Conservation (phyloP, 345 rosid genomes). For the Trapa incisa region DNA sequence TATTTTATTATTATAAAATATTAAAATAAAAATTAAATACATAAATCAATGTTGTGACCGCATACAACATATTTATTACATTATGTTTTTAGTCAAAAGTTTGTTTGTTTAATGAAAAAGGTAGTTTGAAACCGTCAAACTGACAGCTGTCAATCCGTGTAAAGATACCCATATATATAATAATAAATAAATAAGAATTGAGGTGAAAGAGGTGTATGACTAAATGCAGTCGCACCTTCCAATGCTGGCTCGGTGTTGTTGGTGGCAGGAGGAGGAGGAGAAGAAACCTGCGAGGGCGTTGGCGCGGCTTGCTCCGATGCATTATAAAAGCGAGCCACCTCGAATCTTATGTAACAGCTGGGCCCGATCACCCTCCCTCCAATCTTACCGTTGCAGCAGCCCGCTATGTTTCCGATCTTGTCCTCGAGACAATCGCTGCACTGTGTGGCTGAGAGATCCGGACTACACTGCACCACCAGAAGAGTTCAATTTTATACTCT, state of each 20-base stretch:
- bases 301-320: neutral
- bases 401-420: neutral
- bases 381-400: neutral
- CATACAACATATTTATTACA: too few species aligned
- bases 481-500: neutral
- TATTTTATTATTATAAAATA: too few species aligned
- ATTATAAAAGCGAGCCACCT: neutral
- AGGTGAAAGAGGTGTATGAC: neutral
- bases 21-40: too few species aligned
- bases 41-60: too few species aligned
- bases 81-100: too few species aligned
- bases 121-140: neutral
- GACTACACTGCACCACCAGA: conserved; percentile 5
- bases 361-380: conserved; percentile 1
- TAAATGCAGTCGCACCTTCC: neutral
- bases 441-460: neutral
- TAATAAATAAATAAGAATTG: too few species aligned
- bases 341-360: conserved; percentile 5
- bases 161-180: too few species aligned
- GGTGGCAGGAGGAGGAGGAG: neutral
- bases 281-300: neutral
- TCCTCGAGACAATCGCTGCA: neutral
- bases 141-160: neutral
- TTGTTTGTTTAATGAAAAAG: too few species aligned
- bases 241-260: neutral